Percentiles rank a stretch among this genome's conserved stretches.
Evolutionary conservation across 108 stramenopile species (phyloP).

Genomic region (Skeletonema costatum): DNA sequence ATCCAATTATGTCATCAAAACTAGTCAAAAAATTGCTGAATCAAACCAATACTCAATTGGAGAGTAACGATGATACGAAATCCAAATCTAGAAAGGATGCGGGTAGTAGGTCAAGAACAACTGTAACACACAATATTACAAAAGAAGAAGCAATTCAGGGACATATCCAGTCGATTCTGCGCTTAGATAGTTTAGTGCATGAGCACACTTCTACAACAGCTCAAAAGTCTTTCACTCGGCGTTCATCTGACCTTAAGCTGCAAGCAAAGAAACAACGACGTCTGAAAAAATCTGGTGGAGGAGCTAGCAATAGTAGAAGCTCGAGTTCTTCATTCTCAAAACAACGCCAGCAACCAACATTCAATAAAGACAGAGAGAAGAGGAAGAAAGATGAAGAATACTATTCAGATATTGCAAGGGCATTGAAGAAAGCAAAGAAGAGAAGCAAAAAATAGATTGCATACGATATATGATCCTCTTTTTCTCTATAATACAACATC

Average conservation of each 20-base stretch:
- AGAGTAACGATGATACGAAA: not conserved
- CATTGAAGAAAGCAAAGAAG: not conserved
- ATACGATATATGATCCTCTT: not conserved
- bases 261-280: not conserved
- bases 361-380: not conserved
- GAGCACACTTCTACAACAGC: not conserved
- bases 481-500: not conserved
- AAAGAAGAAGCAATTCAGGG: not conserved
- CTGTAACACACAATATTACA: not conserved
- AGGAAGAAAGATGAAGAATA: not conserved
- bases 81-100: not conserved
- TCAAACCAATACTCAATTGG: not conserved
- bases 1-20: conserved; percentile 1
- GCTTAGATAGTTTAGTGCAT: not conserved
- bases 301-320: not conserved
- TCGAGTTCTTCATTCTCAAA: not conserved
- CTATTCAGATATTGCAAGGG: not conserved
- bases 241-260: not conserved
- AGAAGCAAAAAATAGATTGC: conserved; percentile 4
- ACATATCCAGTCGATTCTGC: not conserved
- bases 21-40: conserved; percentile 2
- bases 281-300: not conserved
- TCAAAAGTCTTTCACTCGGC: not conserved
- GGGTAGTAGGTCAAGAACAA: not conserved
- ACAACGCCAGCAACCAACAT: not conserved